A percentile compares a stretch with the other conserved stretches of the same genome.
These are phyloP conservation scores for Coriaria nepalensis DNA, from an alignment of 306 rosid species.

Conservation along the genomic window DNA sequence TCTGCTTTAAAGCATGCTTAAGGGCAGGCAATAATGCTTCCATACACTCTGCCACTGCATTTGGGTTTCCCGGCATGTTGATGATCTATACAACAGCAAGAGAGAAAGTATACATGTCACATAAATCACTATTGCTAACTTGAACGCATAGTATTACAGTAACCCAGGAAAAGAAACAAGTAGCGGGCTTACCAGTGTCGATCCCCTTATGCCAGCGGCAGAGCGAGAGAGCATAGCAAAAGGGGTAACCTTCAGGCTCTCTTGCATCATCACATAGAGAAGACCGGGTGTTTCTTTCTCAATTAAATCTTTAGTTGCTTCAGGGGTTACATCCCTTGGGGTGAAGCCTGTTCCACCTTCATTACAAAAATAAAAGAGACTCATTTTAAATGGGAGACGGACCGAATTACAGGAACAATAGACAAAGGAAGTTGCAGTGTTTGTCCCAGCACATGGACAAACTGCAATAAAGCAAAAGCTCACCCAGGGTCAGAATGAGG, in stretches of 20 bases:
- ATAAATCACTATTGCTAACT: too few relatives aligned
- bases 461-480: conserved; percentile 3
- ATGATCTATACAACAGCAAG: conserved; percentile 41
- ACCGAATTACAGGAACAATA: conserved; percentile 10
- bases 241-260: conserved; percentile 92
- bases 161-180: neutral
- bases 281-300: conserved; percentile 94
- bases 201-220: conserved; percentile 88
- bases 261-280: conserved; percentile 75
- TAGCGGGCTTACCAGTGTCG: conserved; percentile 57
- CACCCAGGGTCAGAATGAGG: conserved; percentile 87
- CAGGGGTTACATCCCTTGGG: conserved; percentile 75
- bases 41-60: conserved; percentile 90
- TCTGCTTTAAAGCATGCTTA: conserved; percentile 79
- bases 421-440: neutral
- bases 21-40: conserved; percentile 83
- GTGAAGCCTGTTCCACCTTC: conserved; percentile 91
- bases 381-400: neutral
- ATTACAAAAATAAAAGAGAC: conserved; percentile 5
- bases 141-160: neutral
- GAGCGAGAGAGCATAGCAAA: conserved; percentile 85
- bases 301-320: conserved; percentile 77
- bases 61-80: conserved; percentile 97
- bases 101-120: neutral
- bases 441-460: conserved; percentile 2